Base-by-base conservation (phyloP, 345 rosid genomes). In the Hibiscus mutabilis region DNA sequence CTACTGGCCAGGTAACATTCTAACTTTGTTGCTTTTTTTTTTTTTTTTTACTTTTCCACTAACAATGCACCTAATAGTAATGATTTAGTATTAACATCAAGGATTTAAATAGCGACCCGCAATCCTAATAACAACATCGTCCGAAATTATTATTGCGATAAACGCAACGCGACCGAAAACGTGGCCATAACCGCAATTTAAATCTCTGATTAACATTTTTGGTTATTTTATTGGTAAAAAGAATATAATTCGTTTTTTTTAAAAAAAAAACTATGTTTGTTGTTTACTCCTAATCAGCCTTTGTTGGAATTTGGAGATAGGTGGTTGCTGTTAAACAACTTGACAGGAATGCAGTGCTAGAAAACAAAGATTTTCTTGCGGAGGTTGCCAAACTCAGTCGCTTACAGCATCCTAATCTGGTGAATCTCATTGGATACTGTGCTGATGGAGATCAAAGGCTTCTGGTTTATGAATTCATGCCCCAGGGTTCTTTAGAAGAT, bases 371-470 rank as follows among this genome's bases (percentile, higher is more conserved):
- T 22, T 86, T 84, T 37, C 84, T 86, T 18, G 78, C 19, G 3
- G 86, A 84, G 68, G 85, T 84, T 47, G 5, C 31, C 46, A 58
- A 37, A 25, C 69, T 84, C 29, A 81, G 85, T 68, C 80, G 22
- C n/a, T 46, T 83, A 19, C 66, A 78, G 49, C 86, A 84, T 72
- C 83, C 73, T 3, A 81, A 86, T 72, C 73, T 86, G 42, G 78
- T 81, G 21, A 79, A 71, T 66, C 76, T 86, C 27, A 33, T 84
- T 24, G 90, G 90, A 25, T 86, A 86, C 57, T 84, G 90, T 40
- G 85, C 85, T 14, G 88, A 84, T 76, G 90, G 90, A 24, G 90
- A 86, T 57, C 88, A 84, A 66, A 84, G 86, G 79, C 80, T 86
- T 64, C 63, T 86, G 75, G 86, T 86, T 4, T 78, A 81, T 63